Evolutionary conservation across 805 yeast genomes (phyloP).

Genomic region (Saturnispora diversa): DNA sequence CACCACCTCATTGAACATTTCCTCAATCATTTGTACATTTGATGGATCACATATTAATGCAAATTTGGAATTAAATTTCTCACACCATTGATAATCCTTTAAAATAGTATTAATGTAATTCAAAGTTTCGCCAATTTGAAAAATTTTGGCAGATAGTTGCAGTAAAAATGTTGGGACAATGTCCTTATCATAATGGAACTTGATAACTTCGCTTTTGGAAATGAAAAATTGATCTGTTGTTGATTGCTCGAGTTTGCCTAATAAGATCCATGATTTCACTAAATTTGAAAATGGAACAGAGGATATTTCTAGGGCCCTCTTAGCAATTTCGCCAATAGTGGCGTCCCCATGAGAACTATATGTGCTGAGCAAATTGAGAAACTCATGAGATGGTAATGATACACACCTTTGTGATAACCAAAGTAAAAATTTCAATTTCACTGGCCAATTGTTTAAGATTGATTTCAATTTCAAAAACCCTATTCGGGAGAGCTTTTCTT

Average conservation of each 20-base stretch:
- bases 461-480: slow-evolving; percentile 14
- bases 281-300: slow-evolving; percentile 53
- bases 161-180: slow-evolving; percentile 42
- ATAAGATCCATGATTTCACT: slow-evolving; percentile 56
- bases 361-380: slow-evolving; percentile 45
- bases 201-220: slow-evolving; percentile 10
- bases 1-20: slow-evolving; percentile 37
- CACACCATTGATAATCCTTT: slow-evolving; percentile 36
- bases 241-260: slow-evolving; percentile 44
- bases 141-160: slow-evolving; percentile 37
- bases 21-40: slow-evolving; percentile 28
- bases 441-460: slow-evolving; percentile 41
- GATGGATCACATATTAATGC: neutral
- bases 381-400: slow-evolving; percentile 36
- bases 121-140: slow-evolving; percentile 65
- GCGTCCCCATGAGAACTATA: slow-evolving; percentile 59
- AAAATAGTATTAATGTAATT: slow-evolving; percentile 29
- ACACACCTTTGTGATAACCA: slow-evolving; percentile 33
- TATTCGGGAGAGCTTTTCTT: neutral
- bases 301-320: slow-evolving; percentile 37
- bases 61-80: slow-evolving; percentile 3
- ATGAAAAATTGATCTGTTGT: slow-evolving; percentile 1
- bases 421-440: slow-evolving; percentile 50
- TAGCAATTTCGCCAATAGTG: slow-evolving; percentile 37
- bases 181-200: slow-evolving; percentile 15